phyloP scores from a whole-genome alignment of 2,329 filamentous ascomycete species.

The Colletotrichum musae region DNA sequence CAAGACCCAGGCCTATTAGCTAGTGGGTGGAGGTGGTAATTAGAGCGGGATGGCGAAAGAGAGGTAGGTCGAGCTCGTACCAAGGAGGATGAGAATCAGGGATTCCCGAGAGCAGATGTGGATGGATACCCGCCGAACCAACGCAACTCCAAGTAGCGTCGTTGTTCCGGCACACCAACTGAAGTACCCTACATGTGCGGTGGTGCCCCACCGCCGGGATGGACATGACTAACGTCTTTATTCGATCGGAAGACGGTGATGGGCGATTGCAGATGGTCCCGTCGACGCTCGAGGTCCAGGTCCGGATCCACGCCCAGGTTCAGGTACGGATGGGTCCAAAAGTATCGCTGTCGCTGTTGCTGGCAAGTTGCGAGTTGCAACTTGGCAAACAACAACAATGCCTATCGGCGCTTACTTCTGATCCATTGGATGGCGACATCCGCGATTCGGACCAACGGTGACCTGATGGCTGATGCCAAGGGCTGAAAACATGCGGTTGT shows the following conservation, averaged over 20 bases:
- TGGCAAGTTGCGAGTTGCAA: background rate
- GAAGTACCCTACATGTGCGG: no score
- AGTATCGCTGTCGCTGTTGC: no score
- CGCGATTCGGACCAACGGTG: conserved; percentile 14
- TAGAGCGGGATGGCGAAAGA: conserved; percentile 17
- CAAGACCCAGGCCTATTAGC: background rate
- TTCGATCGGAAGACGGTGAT: background rate
- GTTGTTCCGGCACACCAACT: no score
- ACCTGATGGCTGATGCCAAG: conserved; percentile 38
- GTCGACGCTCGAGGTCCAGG: background rate
- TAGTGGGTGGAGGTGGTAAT: background rate
- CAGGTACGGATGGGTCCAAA: no score
- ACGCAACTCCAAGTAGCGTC: conserved; percentile 30
- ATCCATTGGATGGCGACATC: background rate
- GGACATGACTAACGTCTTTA: no score
- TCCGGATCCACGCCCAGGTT: no score
- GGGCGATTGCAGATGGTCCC: background rate
- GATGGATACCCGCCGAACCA: conserved; percentile 29
- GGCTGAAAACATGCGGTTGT: conserved; percentile 22
- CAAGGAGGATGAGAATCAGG: conserved; percentile 12
- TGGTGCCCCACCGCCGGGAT: no score
- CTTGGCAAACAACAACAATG: no score
- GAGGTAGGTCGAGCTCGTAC: conserved; percentile 24
- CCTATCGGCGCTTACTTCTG: no score
- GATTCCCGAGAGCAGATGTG: conserved; percentile 1